Conservation (phyloP, 768 basidiomycete genomes). For the Rubroboletus satanas region DNA sequence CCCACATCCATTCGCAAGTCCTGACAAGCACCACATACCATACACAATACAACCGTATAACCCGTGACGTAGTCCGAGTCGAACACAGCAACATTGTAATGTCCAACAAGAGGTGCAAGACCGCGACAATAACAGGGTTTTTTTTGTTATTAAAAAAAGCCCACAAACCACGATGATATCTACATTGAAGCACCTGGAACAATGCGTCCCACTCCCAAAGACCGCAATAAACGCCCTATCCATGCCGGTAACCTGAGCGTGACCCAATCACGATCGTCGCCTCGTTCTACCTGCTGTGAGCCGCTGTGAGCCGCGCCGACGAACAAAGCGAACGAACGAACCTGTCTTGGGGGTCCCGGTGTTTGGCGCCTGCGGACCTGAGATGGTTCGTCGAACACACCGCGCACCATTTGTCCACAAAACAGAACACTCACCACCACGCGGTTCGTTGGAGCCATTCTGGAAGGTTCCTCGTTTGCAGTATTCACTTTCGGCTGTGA, state of each 20-base stretch:
- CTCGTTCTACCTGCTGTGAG: not conserved
- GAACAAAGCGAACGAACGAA: not conserved
- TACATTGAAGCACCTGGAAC: not conserved
- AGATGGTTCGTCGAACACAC: not conserved
- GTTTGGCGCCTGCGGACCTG: not conserved
- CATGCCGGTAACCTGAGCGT: not conserved
- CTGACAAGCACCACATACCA: too few species aligned
- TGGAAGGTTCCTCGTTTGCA: not conserved
- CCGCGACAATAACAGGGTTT: not conserved
- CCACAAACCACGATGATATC: not conserved
- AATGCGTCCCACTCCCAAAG: not conserved
- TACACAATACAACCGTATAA: too few species aligned
- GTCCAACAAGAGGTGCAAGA: not conserved
- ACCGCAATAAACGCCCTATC: not conserved
- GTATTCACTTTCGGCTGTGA: not conserved
- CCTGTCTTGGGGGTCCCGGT: not conserved
- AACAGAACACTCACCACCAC: not conserved
- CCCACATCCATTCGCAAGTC: too few species aligned
- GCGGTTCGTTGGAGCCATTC: not conserved
- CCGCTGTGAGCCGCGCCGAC: too few species aligned
- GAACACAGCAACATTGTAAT: not conserved
- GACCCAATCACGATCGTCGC: not conserved
- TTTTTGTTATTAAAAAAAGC: not conserved
- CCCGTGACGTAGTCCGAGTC: too few species aligned
- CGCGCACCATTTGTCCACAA: not conserved